Base-by-base conservation (phyloP, 2,329 filamentous ascomycete genomes). In the Epichloe sp. region DNA sequence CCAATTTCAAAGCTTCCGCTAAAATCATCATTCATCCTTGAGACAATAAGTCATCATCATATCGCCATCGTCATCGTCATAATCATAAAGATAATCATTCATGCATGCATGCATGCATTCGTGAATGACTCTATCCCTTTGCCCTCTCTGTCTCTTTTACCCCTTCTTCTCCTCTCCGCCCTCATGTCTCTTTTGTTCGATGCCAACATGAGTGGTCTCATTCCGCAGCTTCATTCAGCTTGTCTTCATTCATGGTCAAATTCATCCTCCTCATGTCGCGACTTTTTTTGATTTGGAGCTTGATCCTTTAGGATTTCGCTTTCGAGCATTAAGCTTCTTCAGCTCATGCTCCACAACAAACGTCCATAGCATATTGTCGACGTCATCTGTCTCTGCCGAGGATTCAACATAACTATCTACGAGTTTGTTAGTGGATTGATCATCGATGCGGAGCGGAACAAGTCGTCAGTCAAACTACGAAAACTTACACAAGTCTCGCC, bases 271-370 rank as follows among this genome's bases (percentile, higher is more conserved):
- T 35, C 23, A 5, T 52, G 23, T 12, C 40, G 43, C 26, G 53
- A 51, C 11, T 56, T 48, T 52, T 52, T 60, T 64, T 26, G 57
- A 56, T 49, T 63, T 65, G 19, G 57, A 55, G 26, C 59, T 53
- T 40, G 56, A 47, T 52, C 47, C 43, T 23, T 66, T 62, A 35
- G 60, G 50, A 23, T 57, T 53, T 43, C 66, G 60, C 55, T 61
- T 60, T 34, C 64, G 58, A 43, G 67, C 63, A 45, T 63, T 66
- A 52, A 70, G 61, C 57, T 68, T 70, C 59, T 69, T 68, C 21
- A 69, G 48, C 56, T 70, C 67, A 50, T 70, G 67, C 48, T 66
- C 63, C 19, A 70, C 61, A 35, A 70, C 66, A 43, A 70, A 59
- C 35, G 58, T 57, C 50, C 60, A 61, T 15, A 70, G 56, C 49